Evolutionary conservation across 75 land plant species (phyloP).

Genomic region (Pinus taeda): DNA sequence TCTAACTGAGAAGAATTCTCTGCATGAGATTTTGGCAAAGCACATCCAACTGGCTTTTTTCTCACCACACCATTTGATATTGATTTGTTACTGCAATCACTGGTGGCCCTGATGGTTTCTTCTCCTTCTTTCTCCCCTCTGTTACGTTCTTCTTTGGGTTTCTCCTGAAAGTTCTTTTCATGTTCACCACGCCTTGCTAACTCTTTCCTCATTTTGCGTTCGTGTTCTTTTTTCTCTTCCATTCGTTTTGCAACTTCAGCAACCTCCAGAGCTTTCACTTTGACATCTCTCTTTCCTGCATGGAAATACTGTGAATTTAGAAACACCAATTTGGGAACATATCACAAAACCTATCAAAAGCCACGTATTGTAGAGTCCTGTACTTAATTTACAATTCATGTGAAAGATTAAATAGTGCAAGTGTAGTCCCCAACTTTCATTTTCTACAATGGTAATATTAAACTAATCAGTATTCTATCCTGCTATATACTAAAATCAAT

Average conservation of each 20-base stretch:
- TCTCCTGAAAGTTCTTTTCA: conserved; percentile 19
- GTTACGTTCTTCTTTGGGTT: conserved; percentile 17
- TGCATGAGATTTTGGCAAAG: conserved; percentile 10
- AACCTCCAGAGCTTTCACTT: conserved; percentile 88
- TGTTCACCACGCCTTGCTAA: conserved; percentile 34
- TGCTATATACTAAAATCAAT: background rate
- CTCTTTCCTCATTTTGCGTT: conserved; percentile 65
- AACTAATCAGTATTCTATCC: background rate
- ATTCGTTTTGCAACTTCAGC: conserved; percentile 84
- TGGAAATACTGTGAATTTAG: background rate
- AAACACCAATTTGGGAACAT: conserved; percentile 1
- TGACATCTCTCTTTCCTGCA: conserved; percentile 85
- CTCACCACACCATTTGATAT: conserved; percentile 3
- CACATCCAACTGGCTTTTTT: conserved; percentile 7
- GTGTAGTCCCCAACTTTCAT: background rate
- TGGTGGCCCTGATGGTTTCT: conserved; percentile 2
- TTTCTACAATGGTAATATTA: background rate
- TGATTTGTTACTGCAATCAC: conserved; percentile 14
- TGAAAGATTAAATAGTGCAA: background rate
- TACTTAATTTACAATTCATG: background rate
- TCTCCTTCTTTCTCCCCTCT: conserved; percentile 10
- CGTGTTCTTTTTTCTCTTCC: conserved; percentile 68
- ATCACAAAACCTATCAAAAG: background rate
- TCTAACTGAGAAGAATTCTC: conserved; percentile 8
- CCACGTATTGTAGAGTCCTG: background rate